Evolutionary conservation across 441 rosid species (phyloP), one percentile per base, ranked within the genome.

Genomic region (Adansonia grandidieri): DNA sequence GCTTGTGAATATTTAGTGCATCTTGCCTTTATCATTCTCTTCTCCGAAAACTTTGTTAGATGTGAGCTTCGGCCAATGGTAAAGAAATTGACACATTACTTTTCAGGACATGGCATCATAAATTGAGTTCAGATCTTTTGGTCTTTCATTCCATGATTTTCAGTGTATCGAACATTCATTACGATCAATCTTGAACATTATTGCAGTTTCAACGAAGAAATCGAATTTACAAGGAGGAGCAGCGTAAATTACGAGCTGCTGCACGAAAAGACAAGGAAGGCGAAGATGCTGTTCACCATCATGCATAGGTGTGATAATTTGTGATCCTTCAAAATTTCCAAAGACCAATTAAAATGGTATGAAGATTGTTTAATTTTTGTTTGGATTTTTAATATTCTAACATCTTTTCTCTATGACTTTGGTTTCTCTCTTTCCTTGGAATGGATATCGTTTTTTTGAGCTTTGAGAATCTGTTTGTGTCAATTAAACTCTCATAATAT

Each of bases 191-290:
- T n/a, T 56, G 70, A 40, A 1, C 17, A 17, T 9, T 69, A 61
- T 80, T 85, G 75, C 90, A 92, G 99, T 95, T 93, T 80, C 92
- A 92, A 82, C 85, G 99, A 53, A 92, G 99, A 84, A 95, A 95
- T 80, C 89, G 97, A 47, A 88, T 95, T 71, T 95, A 93, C 87
- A 95, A 95, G 89, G 99, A 95, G 87, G 99, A 95, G 85, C 97
- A 95, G 81, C 98, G 98, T 32, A 90, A 92, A 80, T 77, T 93
- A 76, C 84, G 98, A 71, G 95, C 98, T 7, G 98, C 96, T 54
- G 83, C 90, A 14, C 85, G 86, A 51, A 90, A 90, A 80, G 86
- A 51, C 53, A 80, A 84, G 62, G 94, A 80, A 14, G 89, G 91
- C 0, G 91, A 78, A 56, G 91, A 84, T 28, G 89, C 78, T 6